Conservation (phyloP, 441 rosid species). For the Kokia cookei region DNA sequence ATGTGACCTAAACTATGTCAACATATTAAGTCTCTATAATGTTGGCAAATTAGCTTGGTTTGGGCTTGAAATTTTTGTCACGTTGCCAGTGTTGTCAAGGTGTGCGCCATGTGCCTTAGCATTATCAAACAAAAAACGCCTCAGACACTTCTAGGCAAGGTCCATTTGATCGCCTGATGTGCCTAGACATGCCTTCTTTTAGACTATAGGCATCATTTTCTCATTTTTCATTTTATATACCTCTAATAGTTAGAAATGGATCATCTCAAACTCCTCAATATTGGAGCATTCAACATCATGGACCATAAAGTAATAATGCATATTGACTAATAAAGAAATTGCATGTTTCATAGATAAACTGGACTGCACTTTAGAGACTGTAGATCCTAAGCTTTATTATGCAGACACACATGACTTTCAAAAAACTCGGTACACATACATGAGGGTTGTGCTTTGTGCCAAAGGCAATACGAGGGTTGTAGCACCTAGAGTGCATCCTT, state of each 20-base stretch:
- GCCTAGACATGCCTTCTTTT: no score
- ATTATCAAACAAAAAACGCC: no score
- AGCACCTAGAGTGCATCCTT: not conserved
- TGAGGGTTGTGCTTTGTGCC: not conserved
- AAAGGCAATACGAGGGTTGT: not conserved
- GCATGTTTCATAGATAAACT: not conserved
- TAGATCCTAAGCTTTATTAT: not conserved
- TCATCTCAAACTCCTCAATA: not conserved
- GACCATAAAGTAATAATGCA: not conserved
- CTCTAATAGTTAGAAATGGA: not conserved
- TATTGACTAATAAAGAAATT: not conserved
- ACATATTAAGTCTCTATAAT: not conserved
- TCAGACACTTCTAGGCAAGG: no score
- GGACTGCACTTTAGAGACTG: not conserved
- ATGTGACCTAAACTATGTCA: not conserved
- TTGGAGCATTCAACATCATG: not conserved
- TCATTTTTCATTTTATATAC: no score
- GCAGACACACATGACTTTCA: not conserved
- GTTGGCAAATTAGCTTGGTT: not conserved
- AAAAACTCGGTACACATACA: not conserved
- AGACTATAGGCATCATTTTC: conserved; percentile 16
- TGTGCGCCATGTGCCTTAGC: no score
- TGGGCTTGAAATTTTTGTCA: not conserved
- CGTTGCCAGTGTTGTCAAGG: not conserved
- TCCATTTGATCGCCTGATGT: no score